A percentile compares a stretch with the other conserved stretches of the same genome.
These are phyloP conservation scores for Pachyrhizus erosus DNA, from an alignment of 306 rosid species.

Conservation along the genomic window DNA sequence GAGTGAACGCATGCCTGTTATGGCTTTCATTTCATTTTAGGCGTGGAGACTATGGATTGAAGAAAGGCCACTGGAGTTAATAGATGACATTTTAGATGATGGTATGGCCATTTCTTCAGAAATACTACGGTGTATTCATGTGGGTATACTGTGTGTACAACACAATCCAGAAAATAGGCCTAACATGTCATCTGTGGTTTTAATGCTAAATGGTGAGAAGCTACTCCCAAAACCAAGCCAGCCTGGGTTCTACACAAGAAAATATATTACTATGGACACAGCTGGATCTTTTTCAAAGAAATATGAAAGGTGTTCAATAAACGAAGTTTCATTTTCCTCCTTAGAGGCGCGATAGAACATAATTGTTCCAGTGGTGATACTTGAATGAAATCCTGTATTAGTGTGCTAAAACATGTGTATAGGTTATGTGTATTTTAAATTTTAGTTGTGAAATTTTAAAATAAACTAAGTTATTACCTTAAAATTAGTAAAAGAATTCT, in stretches of 20 bases:
- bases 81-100: not conserved
- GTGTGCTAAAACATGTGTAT: not conserved
- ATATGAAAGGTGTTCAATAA: not conserved
- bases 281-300: not conserved
- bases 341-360: not conserved
- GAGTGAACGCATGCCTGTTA: not conserved
- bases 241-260: not conserved
- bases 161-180: not conserved
- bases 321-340: constrained; percentile 7
- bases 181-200: not conserved
- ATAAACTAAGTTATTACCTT: not conserved
- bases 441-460: not conserved
- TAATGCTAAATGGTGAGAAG: not conserved
- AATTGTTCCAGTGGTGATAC: no score
- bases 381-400: not conserved
- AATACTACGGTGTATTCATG: not conserved
- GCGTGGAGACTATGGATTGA: not conserved
- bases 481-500: not conserved
- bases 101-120: not conserved
- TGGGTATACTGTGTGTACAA: not conserved
- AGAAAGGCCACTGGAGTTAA: not conserved
- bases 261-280: no score
- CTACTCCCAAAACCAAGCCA: not conserved
- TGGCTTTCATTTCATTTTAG: not conserved
- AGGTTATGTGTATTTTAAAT: not conserved